Evolutionary conservation across 495 filamentous ascomycete species (phyloP), one percentile per base, ranked within the genome.

Genomic region (Astrocystis sublimbata): DNA sequence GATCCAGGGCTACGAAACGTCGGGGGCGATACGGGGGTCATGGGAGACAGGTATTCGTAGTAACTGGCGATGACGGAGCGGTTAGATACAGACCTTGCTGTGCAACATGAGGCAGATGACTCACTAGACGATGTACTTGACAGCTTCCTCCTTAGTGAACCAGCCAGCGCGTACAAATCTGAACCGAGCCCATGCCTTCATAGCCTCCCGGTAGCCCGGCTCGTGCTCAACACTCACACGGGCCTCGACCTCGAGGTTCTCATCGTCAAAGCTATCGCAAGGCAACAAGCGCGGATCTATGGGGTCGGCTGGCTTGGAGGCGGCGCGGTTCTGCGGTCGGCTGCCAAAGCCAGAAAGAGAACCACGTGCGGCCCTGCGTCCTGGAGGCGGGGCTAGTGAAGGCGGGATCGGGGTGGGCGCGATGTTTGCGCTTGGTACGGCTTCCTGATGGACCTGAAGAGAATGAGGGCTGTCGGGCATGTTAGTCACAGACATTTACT

Each of bases 131-230:
- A 98, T 89, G 70, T 97, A 98, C 28, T 85, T 87, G 71, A 98
- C 91, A 1, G 90, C 93, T 73, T 98, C 94, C 65, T 88, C 85
- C 2, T 93, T 91, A 0, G 92, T 96, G 68, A 98, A 93, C 94
- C 94, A 98, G 21, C 94, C 94, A 7, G 91, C 92, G 52, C 91
- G 88, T 19, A 98, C 93, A 73, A 98, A 97, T 58, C 92, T 86
- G 68, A 96, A 88, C 65, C 91, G 84, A 9, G 89, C 88, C 94
- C 94, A 98, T 9, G 90, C 90, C 66, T 87, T 88, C 55, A 97
- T 71, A 6, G 92, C 91, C 62, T 91, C 86, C 35, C 78, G 72
- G 62, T 84, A 83, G n/a, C 82, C 82, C 7, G 75, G 78, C 33
- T 84, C 82, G 36, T 63, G 60, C 49, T 72, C 70, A 17, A 72